Percentiles rank a stretch among this genome's conserved stretches.
phyloP scores from a whole-genome alignment of 2,329 filamentous ascomycete species.

The Ceratocystis eucalypticola region DNA sequence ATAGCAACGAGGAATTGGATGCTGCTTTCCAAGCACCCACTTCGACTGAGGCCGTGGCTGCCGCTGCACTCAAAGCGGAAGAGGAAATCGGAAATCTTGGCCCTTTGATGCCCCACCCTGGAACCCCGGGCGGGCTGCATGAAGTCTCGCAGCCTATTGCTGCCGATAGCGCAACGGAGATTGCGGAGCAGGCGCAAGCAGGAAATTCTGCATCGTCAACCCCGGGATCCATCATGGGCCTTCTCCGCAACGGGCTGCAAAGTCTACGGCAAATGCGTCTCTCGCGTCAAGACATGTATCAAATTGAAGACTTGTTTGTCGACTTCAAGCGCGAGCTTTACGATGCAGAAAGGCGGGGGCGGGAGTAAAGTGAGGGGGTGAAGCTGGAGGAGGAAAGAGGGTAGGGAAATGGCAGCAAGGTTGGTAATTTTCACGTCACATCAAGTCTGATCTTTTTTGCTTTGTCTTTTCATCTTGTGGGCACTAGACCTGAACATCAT shows the following conservation, averaged over 20 bases:
- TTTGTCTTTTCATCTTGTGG: neutral
- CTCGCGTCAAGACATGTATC: slow-evolving; percentile 50
- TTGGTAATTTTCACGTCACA: slow-evolving; percentile 3
- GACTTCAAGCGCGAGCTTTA: slow-evolving; percentile 63
- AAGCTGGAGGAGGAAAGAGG: neutral
- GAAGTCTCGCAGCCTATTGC: neutral
- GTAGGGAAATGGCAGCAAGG: neutral
- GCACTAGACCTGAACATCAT: too few relatives aligned
- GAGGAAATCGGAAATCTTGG: neutral
- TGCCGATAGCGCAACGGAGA: neutral
- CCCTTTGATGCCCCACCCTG: neutral
- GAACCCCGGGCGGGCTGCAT: neutral
- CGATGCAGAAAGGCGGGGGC: slow-evolving; percentile 50
- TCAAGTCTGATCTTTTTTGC: neutral
- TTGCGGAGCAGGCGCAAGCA: neutral
- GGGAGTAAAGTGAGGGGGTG: slow-evolving; percentile 24
- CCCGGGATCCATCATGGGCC: slow-evolving; percentile 24
- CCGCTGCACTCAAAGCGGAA: slow-evolving; percentile 1
- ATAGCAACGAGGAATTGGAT: neutral
- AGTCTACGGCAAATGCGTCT: slow-evolving; percentile 47
- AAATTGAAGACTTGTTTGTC: slow-evolving; percentile 66
- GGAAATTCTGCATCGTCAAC: neutral
- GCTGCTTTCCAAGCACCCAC: neutral
- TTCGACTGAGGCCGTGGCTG: neutral
- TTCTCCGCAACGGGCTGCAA: slow-evolving; percentile 33